Conservation (phyloP, 83 land plant species). For the Diphasiastrum complanatum region DNA sequence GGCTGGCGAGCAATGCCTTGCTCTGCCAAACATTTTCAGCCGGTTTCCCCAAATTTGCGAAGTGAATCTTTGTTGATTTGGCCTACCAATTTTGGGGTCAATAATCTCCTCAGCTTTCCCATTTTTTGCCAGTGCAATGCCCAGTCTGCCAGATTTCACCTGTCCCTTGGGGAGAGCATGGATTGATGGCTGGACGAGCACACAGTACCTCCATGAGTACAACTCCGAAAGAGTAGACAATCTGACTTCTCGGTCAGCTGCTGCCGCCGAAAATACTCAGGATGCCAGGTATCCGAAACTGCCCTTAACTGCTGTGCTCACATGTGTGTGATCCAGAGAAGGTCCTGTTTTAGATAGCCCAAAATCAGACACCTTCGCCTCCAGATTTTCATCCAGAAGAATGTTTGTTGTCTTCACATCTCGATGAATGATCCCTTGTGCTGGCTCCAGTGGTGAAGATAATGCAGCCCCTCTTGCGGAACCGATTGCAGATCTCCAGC, state of each 20-base stretch:
- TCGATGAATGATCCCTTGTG: constrained; percentile 64
- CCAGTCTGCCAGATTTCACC: constrained; percentile 76
- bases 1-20: constrained; percentile 70
- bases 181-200: constrained; percentile 68
- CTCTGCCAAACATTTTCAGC: constrained; percentile 69
- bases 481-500: constrained; percentile 74
- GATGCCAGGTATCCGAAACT: constrained; percentile 85
- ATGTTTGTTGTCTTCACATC: constrained; percentile 90
- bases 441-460: constrained; percentile 71
- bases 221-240: constrained; percentile 78
- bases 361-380: constrained; percentile 79
- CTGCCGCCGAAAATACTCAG: constrained; percentile 70
- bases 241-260: constrained; percentile 79
- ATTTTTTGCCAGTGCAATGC: constrained; percentile 74
- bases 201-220: constrained; percentile 74
- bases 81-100: constrained; percentile 47
- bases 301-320: constrained; percentile 84
- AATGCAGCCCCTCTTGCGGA: constrained; percentile 80
- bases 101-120: constrained; percentile 60
- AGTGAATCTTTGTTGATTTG: constrained; percentile 51
- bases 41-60: constrained; percentile 63
- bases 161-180: constrained; percentile 62
- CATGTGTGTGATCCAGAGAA: constrained; percentile 65
- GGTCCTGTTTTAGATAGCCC: constrained; percentile 75
- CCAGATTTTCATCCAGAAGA: constrained; percentile 64